Evolutionary conservation across 73 alveolate species (phyloP), one percentile per base, ranked within the genome.

Genomic region (Paramecium tetraurelia): DNA sequence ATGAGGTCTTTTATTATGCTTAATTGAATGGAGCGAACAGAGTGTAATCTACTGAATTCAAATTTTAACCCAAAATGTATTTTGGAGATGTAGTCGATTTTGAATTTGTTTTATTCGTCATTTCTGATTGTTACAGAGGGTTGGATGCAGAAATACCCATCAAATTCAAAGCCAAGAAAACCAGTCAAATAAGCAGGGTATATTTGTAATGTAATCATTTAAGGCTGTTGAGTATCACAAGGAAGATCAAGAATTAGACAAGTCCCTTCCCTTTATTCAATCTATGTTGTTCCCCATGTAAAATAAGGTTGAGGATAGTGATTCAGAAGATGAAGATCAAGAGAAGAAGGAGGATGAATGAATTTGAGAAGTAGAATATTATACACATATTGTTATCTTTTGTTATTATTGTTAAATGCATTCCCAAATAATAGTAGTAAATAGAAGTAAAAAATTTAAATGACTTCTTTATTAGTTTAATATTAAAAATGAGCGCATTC

Each of bases 281-380:
- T 48, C 70, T 24, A 48, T 80, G 90, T 35, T 80, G 14, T 40
- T 40, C 22, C 90, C 90, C 4, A 44, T 80, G 70, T 18, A 22
- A 46, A 80, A 80, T 80, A 38, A 80, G 48, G 31, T 14, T n/a
- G 90, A 27, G 14, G 70, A 80, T 9, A 41, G 36, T 22, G 90
- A 80, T 80, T 80, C 90, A n/a, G 90, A 80, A 22, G 75, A 80
- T 11, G 90, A 80, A 46, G 90, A 80, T 3, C n/a, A 80, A 41
- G 2, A 0, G 22, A 27, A 80, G 57, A 63, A 63, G 31, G 84
- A 63, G 6, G 84, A 63, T 31, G 41, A 63, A 63, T 63, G 84
- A 63, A 16, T 4, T 18, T 18, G 14, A 53, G n/a, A 3, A 53
- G 3, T 18, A 18, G 12, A 18, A 18, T 16, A 18, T 53, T 53